Evolutionary conservation across 2,329 filamentous ascomycete species (phyloP).

Genomic region (Lizonia empirigonia): DNA sequence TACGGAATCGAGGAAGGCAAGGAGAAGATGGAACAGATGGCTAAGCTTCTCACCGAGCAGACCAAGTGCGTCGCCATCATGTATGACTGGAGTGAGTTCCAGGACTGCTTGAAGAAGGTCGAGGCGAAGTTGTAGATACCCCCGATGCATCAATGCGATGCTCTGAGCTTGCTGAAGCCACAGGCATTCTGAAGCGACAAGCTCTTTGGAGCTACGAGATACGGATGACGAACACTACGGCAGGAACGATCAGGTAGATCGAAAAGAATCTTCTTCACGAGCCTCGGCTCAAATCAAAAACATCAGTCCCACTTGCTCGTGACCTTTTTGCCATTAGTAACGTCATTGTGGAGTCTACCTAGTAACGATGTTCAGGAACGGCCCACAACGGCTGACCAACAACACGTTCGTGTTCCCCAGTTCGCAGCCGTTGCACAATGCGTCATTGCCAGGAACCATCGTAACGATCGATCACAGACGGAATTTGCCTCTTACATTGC

Average conservation of each 20-base stretch:
- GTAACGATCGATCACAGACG: conserved; percentile 2
- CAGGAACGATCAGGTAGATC: conserved; percentile 25
- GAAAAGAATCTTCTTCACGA: conserved; percentile 14
- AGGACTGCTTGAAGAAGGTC: conserved; percentile 55
- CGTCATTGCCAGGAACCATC: neutral
- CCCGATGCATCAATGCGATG: conserved; percentile 17
- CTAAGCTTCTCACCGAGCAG: conserved; percentile 55
- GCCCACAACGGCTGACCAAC: conserved; percentile 10
- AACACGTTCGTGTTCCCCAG: neutral
- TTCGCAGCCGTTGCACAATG: neutral
- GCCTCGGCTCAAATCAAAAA: neutral
- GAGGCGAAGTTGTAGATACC: conserved; percentile 47
- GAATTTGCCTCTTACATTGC: no score
- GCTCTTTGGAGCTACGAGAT: conserved; percentile 27
- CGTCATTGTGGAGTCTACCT: conserved; percentile 4
- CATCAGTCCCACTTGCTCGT: conserved; percentile 3
- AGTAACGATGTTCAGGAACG: conserved; percentile 10
- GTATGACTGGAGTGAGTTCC: conserved; percentile 60
- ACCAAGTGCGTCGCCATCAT: conserved; percentile 56
- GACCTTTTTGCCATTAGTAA: neutral
- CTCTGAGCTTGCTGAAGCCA: conserved; percentile 22
- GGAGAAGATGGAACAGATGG: conserved; percentile 55
- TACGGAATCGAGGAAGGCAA: conserved; percentile 50
- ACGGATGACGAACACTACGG: conserved; percentile 27
- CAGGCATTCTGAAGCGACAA: conserved; percentile 8